Evolutionary conservation across 1,139 yeast species (phyloP).

Genomic region (Lizanozyma gosingica): DNA sequence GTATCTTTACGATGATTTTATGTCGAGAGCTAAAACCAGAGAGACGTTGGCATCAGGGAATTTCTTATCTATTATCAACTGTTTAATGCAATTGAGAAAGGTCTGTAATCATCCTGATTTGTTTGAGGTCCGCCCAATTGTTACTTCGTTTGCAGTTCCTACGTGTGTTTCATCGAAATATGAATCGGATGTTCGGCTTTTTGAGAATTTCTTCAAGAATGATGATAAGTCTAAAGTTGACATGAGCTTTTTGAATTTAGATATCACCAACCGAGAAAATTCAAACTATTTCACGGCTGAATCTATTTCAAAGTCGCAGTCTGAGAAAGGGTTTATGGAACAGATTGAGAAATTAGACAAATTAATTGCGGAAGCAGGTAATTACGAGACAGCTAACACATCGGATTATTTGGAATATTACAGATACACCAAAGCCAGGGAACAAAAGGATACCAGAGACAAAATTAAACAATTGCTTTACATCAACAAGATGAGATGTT

Average conservation of each 20-base stretch:
- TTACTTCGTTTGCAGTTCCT: constrained; percentile 77
- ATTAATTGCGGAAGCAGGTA: constrained; percentile 21
- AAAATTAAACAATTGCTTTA: constrained; percentile 51
- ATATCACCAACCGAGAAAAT: constrained; percentile 41
- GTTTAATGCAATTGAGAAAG: constrained; percentile 95
- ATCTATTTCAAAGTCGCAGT: constrained; percentile 37
- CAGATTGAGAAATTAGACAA: constrained; percentile 34
- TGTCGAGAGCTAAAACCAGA: constrained; percentile 93
- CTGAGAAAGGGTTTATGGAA: constrained; percentile 34
- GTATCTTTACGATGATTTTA: constrained; percentile 87
- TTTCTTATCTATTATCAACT: constrained; percentile 87
- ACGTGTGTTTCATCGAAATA: constrained; percentile 51
- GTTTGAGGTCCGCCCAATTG: constrained; percentile 91
- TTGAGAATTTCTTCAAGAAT: constrained; percentile 29
- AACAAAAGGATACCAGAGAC: constrained; percentile 41
- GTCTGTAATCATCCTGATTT: constrained; percentile 97
- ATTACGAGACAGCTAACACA: constrained; percentile 28
- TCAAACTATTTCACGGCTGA: constrained; percentile 41
- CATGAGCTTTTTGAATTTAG: constrained; percentile 52
- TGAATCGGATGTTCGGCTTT: constrained; percentile 30
- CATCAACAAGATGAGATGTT: constrained; percentile 56
- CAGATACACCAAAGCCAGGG: constrained; percentile 42
- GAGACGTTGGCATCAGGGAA: constrained; percentile 94
- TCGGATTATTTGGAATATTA: constrained; percentile 54
- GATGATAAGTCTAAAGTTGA: constrained; percentile 29